Percentiles rank a stretch among this genome's conserved stretches.
phyloP scores from a whole-genome alignment of 2,329 filamentous ascomycete species.

The Aspergillus candidus region DNA sequence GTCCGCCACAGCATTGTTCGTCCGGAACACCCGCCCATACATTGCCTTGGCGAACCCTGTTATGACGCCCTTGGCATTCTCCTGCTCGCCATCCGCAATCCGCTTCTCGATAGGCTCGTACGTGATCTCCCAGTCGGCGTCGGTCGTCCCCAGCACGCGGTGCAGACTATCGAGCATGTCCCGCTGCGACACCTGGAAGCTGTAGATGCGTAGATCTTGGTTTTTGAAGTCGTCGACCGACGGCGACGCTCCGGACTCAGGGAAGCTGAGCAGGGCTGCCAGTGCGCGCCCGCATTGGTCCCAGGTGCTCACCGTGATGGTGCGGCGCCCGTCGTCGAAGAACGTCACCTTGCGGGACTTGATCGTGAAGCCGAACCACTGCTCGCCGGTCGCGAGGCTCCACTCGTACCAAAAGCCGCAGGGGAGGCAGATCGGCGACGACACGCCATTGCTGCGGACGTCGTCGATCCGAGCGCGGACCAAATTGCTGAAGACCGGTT shows the following conservation, averaged over 20 bases:
- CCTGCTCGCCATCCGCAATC: too few species aligned
- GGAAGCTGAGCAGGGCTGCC: slow-evolving; percentile 45
- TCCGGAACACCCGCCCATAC: too few species aligned
- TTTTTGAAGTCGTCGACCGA: slow-evolving; percentile 30
- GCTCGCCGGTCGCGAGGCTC: slow-evolving; percentile 33
- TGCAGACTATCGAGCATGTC: slow-evolving; percentile 58
- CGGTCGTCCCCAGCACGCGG: slow-evolving; percentile 50
- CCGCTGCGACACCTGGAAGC: slow-evolving; percentile 53
- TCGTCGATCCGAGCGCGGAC: slow-evolving; percentile 14
- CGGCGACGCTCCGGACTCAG: slow-evolving; percentile 5
- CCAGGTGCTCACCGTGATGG: slow-evolving; percentile 57
- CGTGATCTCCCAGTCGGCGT: slow-evolving; percentile 49
- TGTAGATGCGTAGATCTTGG: slow-evolving; percentile 45
- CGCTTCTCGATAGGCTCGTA: too few species aligned
- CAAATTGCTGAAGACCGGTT: slow-evolving; percentile 20
- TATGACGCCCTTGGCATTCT: too few species aligned
- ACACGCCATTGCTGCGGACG: slow-evolving; percentile 31
- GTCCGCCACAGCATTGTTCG: too few species aligned
- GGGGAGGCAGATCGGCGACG: slow-evolving; percentile 37
- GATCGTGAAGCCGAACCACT: slow-evolving; percentile 46
- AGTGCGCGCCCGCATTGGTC: slow-evolving; percentile 50
- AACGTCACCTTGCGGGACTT: slow-evolving; percentile 37
- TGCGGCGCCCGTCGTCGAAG: slow-evolving; percentile 52
- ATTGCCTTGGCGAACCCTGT: too few species aligned
- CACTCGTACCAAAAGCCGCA: slow-evolving; percentile 51